Conservation (phyloP, 371 early-diverging fungal species). For the Enterospora canceri region DNA sequence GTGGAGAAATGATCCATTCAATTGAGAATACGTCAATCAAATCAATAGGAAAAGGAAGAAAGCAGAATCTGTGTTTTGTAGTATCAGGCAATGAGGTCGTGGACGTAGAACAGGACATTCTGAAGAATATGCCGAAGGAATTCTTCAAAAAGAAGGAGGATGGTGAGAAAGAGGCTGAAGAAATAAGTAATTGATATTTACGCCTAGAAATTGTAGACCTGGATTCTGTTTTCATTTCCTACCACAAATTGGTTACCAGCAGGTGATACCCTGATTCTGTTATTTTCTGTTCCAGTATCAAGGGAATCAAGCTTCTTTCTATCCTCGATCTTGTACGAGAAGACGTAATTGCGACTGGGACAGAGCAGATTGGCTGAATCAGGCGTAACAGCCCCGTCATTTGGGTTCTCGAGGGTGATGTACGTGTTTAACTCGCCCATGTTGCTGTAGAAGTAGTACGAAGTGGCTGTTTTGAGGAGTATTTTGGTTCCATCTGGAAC, state of each 20-base stretch:
- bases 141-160: not conserved
- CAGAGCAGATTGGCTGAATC: slow-evolving; percentile 25
- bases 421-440: slow-evolving; percentile 6
- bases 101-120: not conserved
- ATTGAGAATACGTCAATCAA: slow-evolving; percentile 7
- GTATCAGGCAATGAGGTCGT: slow-evolving; percentile 4
- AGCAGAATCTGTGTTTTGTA: slow-evolving; percentile 1
- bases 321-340: slow-evolving; percentile 16
- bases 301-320: slow-evolving; percentile 6
- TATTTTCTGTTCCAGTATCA: not conserved
- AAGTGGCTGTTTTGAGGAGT: not conserved
- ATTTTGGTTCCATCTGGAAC: slow-evolving; percentile 15
- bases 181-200: not conserved
- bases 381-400: slow-evolving; percentile 11
- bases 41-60: slow-evolving; percentile 5
- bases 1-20: not conserved
- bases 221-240: not conserved
- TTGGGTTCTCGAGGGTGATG: slow-evolving; percentile 13
- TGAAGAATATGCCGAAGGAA: slow-evolving; percentile 7
- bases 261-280: slow-evolving; percentile 17
- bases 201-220: not conserved
- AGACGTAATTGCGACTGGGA: slow-evolving; percentile 7
- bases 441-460: not conserved
- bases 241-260: slow-evolving; percentile 10
- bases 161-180: not conserved